phyloP scores from a whole-genome alignment of 148 eudicot species.

The Suaeda aralocaspica region DNA sequence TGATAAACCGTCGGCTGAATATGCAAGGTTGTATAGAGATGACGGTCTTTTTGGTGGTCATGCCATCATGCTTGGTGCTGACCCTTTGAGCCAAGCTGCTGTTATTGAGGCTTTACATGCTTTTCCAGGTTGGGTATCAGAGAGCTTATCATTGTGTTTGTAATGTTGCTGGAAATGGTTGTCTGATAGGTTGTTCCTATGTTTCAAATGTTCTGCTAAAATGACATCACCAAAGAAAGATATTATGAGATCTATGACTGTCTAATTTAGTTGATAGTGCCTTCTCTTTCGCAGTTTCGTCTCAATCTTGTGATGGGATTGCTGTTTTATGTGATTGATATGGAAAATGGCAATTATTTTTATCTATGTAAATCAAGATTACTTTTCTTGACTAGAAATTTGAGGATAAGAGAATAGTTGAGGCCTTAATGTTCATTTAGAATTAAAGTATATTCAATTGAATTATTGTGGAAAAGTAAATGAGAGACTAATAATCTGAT shows the following conservation, averaged over 20 bases:
- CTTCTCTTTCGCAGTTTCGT: neutral
- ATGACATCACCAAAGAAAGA: neutral
- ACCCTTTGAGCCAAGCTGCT: conserved; percentile 65
- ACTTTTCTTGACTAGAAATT: neutral
- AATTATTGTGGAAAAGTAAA: neutral
- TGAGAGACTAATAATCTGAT: neutral
- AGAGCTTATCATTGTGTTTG: neutral
- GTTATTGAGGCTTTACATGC: conserved; percentile 67
- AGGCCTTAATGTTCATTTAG: neutral
- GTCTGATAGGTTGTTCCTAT: neutral
- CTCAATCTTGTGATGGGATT: neutral
- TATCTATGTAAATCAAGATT: neutral
- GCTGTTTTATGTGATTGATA: neutral
- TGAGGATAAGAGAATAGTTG: neutral
- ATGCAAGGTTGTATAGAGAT: conserved; percentile 71
- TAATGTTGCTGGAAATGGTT: neutral
- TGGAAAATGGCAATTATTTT: neutral
- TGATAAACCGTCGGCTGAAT: conserved; percentile 74
- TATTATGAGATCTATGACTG: neutral
- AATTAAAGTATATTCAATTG: neutral
- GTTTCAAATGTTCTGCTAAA: neutral
- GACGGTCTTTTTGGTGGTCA: conserved; percentile 84
- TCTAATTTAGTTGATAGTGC: neutral
- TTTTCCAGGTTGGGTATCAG: conserved; percentile 56
- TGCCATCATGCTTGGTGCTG: conserved; percentile 88